phyloP scores from a whole-genome alignment of 31 red algal genomes.

The Endocladia muricata region DNA sequence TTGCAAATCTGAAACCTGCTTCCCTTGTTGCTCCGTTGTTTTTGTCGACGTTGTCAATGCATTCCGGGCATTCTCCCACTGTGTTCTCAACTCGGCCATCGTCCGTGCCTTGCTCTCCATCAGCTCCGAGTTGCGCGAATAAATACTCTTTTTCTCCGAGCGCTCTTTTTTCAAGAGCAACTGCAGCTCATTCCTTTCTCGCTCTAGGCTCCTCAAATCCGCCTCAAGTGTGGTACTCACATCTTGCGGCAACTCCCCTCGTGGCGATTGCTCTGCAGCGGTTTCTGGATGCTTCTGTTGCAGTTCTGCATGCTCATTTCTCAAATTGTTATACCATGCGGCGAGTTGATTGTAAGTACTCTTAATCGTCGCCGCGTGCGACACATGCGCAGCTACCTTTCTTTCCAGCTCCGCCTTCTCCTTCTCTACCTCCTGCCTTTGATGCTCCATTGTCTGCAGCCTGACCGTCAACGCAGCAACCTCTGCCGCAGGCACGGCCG shows the following conservation, averaged over 20 bases:
- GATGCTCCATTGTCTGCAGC: conserved; percentile 34
- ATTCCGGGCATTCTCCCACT: conserved; percentile 39
- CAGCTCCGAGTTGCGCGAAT: conserved; percentile 50
- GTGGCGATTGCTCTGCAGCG: neutral
- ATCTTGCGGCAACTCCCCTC: neutral
- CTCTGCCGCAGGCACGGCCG: conserved; percentile 14
- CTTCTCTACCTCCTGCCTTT: conserved; percentile 15
- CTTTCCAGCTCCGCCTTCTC: conserved; percentile 38
- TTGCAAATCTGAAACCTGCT: neutral
- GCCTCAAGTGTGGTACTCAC: neutral
- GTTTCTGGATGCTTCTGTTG: conserved; percentile 17
- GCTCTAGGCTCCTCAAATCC: neutral
- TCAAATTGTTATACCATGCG: conserved; percentile 63
- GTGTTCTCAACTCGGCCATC: conserved; percentile 27
- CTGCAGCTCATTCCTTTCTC: conserved; percentile 37
- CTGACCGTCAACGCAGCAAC: conserved; percentile 29
- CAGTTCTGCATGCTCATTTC: conserved; percentile 54
- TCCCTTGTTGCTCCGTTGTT: neutral
- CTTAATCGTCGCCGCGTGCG: conserved; percentile 59
- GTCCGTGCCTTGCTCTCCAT: conserved; percentile 53
- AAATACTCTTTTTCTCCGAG: conserved; percentile 11
- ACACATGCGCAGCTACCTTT: conserved; percentile 64
- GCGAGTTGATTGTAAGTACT: conserved; percentile 68
- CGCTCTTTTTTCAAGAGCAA: conserved; percentile 20
- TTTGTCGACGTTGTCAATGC: conserved; percentile 8